Conservation (phyloP, 2,329 filamentous ascomycete genomes). For the Phaeosphaeria sp. region DNA sequence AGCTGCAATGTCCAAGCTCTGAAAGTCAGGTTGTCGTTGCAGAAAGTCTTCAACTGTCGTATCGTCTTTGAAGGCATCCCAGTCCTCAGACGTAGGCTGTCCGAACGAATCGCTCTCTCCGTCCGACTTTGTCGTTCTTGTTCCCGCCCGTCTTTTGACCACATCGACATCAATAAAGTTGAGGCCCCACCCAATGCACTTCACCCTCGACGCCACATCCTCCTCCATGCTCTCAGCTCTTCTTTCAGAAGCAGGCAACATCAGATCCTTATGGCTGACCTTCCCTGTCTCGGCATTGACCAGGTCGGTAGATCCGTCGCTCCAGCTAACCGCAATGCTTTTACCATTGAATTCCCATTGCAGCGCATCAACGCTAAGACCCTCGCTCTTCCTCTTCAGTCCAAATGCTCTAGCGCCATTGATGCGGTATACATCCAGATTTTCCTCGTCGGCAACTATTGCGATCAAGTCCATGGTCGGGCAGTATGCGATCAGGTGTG, state of each 20-base stretch:
- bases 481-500: conserved; percentile 73
- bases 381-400: conserved; percentile 49
- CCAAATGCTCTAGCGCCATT: conserved; percentile 75
- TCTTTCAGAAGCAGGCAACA: conserved; percentile 14
- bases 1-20: conserved; percentile 43
- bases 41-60: conserved; percentile 49
- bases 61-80: conserved; percentile 44
- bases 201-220: conserved; percentile 35
- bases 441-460: conserved; percentile 71
- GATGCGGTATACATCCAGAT: conserved; percentile 78
- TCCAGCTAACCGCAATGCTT: conserved; percentile 83
- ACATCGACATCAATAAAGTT: conserved; percentile 61
- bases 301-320: conserved; percentile 77
- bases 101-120: conserved; percentile 24
- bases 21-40: conserved; percentile 44
- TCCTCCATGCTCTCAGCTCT: conserved; percentile 6
- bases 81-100: conserved; percentile 37
- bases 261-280: conserved; percentile 69
- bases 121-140: conserved; percentile 18
- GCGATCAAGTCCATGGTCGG: conserved; percentile 86
- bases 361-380: conserved; percentile 44
- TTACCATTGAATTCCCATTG: conserved; percentile 64
- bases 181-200: conserved; percentile 61
- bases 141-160: conserved; percentile 51
- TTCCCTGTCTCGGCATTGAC: conserved; percentile 83